Conservation (phyloP, 768 basidiomycete genomes). For the Tricholomella constricta region DNA sequence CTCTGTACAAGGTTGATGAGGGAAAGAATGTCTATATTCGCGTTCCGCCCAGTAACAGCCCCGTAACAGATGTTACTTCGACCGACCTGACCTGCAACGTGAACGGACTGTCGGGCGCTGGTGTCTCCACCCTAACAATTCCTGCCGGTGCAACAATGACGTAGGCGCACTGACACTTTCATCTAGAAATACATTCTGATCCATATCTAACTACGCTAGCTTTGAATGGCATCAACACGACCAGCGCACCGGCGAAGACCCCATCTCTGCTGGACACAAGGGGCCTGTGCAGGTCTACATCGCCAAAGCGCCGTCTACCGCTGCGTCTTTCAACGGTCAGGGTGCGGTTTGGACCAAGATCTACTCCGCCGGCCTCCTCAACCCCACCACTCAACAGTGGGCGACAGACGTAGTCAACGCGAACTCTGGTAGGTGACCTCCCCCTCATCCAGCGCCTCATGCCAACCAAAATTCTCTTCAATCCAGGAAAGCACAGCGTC, state of each 20-base stretch:
- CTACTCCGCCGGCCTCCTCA: constrained; percentile 48
- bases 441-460: no score
- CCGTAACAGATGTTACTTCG: constrained; percentile 55
- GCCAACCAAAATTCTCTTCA: background rate
- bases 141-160: constrained; percentile 46
- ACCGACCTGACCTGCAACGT: constrained; percentile 57
- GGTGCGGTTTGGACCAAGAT: constrained; percentile 58
- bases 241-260: constrained; percentile 53
- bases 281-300: constrained; percentile 53
- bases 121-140: constrained; percentile 41
- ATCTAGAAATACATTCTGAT: no score
- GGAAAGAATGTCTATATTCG: constrained; percentile 49
- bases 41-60: constrained; percentile 54
- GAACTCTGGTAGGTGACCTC: constrained; percentile 33
- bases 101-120: constrained; percentile 43
- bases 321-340: constrained; percentile 46
- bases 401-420: constrained; percentile 53
- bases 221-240: constrained; percentile 60
- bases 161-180: no score
- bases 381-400: constrained; percentile 38
- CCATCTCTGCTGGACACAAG: constrained; percentile 53
- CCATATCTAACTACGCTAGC: constrained; percentile 19
- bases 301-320: constrained; percentile 49
- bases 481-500: constrained; percentile 34
- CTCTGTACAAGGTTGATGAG: constrained; percentile 38